Percentiles rank a stretch among this genome's conserved stretches.
These are phyloP conservation scores for Pseudonitzschia multistriata DNA, from an alignment of 108 stramenopile species.

Conservation along the genomic window DNA sequence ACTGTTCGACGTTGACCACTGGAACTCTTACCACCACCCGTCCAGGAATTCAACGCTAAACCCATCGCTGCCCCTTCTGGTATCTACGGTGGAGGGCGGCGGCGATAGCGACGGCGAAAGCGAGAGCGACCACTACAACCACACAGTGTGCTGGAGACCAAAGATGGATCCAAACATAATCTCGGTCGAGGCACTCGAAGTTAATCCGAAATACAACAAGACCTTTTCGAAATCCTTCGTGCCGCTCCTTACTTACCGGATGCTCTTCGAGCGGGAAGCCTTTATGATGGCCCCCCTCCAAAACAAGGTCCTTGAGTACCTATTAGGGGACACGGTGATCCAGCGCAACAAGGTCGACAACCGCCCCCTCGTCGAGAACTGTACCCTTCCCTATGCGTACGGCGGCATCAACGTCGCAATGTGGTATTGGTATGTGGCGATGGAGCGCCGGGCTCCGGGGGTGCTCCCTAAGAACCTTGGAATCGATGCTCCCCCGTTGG, in stretches of 20 bases:
- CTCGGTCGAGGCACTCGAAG: background rate
- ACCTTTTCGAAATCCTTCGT: conserved; percentile 1
- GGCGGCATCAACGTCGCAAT: background rate
- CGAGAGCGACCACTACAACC: too few species aligned
- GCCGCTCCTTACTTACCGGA: background rate
- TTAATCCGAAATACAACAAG: background rate
- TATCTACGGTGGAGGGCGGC: background rate
- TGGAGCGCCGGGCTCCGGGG: background rate
- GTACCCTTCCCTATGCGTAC: background rate
- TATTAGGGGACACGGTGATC: background rate
- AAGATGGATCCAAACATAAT: background rate
- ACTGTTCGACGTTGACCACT: conserved; percentile 69
- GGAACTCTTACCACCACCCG: conserved; percentile 47
- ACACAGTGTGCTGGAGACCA: conserved; percentile 5
- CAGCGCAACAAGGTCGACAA: background rate
- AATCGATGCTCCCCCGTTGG: too few species aligned
- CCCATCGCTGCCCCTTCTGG: conserved; percentile 28
- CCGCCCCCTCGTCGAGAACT: background rate
- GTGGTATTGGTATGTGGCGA: background rate
- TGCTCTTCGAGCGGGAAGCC: background rate
- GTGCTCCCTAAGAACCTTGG: background rate
- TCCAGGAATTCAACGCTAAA: background rate
- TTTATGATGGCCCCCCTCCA: background rate
- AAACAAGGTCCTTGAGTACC: background rate
- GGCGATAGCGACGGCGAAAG: background rate